Evolutionary conservation across 768 basidiomycete species (phyloP).

Genomic region (Lanmaoa rubissima): DNA sequence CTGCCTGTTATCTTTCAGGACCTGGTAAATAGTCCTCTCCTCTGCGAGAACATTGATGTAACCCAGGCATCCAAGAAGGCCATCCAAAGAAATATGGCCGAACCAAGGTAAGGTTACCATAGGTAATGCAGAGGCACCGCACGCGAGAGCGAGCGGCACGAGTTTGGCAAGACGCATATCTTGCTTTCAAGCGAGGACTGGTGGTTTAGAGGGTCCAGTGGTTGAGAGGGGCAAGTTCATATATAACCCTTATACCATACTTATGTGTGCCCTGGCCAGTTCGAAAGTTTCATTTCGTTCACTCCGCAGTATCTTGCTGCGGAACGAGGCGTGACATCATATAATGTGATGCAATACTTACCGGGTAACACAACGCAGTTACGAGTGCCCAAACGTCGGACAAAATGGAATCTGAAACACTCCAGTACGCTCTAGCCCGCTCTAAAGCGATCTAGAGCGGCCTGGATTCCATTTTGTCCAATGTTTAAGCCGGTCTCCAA

Average conservation of each 20-base stretch:
- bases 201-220: not conserved
- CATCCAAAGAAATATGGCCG: slow-evolving; percentile 18
- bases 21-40: slow-evolving; percentile 11
- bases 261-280: not conserved
- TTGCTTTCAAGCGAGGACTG: not conserved
- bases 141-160: slow-evolving; percentile 10
- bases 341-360: not conserved
- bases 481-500: too few relatives aligned
- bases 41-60: not conserved
- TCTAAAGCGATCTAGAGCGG: too few relatives aligned
- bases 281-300: not conserved
- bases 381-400: too few relatives aligned
- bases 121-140: slow-evolving; percentile 18
- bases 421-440: too few relatives aligned
- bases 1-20: slow-evolving; percentile 12
- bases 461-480: too few relatives aligned
- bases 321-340: not conserved
- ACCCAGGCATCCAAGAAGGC: slow-evolving; percentile 5
- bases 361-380: too few relatives aligned
- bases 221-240: not conserved
- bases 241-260: not conserved
- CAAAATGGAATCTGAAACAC: too few relatives aligned
- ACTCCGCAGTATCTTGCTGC: slow-evolving; percentile 11
- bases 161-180: slow-evolving; percentile 17
- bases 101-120: slow-evolving; percentile 23